Percentiles rank a stretch among this genome's conserved stretches.
Evolutionary conservation across 768 basidiomycete genomes (phyloP).

Genomic region (Hypholoma fasciculare): DNA sequence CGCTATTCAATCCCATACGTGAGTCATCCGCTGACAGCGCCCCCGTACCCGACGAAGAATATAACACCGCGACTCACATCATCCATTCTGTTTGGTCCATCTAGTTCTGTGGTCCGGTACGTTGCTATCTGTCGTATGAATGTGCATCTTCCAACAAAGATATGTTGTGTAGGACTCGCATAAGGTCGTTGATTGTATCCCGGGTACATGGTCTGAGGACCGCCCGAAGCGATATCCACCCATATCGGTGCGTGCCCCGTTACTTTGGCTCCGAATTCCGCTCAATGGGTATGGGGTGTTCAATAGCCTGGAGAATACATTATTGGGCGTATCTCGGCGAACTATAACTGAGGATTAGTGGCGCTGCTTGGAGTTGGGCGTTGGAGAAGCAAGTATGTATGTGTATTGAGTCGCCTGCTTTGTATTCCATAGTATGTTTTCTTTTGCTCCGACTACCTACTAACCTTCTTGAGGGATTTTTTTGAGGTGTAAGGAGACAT

Average conservation of each 20-base stretch:
- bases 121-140: neutral
- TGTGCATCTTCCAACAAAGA: neutral
- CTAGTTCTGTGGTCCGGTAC: conserved; percentile 34
- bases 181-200: conserved; percentile 48
- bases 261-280: neutral
- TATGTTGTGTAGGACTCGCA: conserved; percentile 32
- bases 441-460: no score
- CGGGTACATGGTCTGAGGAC: conserved; percentile 46
- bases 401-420: no score
- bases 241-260: conserved; percentile 30
- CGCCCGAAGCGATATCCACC: conserved; percentile 52
- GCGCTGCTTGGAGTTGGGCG: no score
- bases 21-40: conserved; percentile 14
- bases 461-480: no score
- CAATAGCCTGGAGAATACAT: conserved; percentile 36
- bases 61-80: no score
- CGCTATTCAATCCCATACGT: conserved; percentile 68
- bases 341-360: conserved; percentile 17
- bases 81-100: no score
- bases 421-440: no score
- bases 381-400: no score
- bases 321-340: conserved; percentile 36
- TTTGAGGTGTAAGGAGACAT: no score
- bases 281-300: neutral
- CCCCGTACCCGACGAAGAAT: no score